Evolutionary conservation across 1,284 basidiomycete species (phyloP).

Genomic region (Tilletia walkeri): DNA sequence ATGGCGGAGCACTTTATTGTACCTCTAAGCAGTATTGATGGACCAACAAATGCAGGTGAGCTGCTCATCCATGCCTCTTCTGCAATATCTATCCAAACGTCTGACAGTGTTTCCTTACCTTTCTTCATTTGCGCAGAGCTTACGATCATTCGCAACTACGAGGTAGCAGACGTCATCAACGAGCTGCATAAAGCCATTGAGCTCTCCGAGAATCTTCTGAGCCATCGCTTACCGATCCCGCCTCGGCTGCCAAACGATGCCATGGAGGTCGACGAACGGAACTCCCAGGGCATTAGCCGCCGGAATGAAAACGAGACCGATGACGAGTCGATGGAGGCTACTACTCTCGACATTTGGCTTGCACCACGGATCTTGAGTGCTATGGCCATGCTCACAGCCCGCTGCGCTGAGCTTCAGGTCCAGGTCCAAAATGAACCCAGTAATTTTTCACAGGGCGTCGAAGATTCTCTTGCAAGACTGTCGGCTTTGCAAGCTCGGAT

Average conservation of each 20-base stretch:
- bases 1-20: conserved; percentile 20
- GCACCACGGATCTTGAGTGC: conserved; percentile 35
- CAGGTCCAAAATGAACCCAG: conserved; percentile 21
- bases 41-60: conserved; percentile 11
- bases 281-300: not conserved
- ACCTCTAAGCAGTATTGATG: conserved; percentile 11
- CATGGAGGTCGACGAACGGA: not conserved
- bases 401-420: conserved; percentile 26
- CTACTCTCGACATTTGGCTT: conserved; percentile 44
- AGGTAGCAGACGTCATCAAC: conserved; percentile 3
- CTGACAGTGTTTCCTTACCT: no score
- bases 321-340: conserved; percentile 24
- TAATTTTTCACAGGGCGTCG: not conserved
- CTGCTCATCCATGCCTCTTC: not conserved
- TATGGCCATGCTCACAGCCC: conserved; percentile 21
- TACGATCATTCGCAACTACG: conserved; percentile 12
- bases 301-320: not conserved
- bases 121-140: not conserved
- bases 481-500: not conserved
- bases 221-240: not conserved
- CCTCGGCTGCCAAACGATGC: not conserved
- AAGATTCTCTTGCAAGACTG: conserved; percentile 2
- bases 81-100: no score
- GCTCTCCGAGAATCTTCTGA: not conserved
- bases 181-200: not conserved